These are phyloP conservation scores for Lactarius vividus DNA, from an alignment of 768 basidiomycete genomes.

Conservation along the genomic window DNA sequence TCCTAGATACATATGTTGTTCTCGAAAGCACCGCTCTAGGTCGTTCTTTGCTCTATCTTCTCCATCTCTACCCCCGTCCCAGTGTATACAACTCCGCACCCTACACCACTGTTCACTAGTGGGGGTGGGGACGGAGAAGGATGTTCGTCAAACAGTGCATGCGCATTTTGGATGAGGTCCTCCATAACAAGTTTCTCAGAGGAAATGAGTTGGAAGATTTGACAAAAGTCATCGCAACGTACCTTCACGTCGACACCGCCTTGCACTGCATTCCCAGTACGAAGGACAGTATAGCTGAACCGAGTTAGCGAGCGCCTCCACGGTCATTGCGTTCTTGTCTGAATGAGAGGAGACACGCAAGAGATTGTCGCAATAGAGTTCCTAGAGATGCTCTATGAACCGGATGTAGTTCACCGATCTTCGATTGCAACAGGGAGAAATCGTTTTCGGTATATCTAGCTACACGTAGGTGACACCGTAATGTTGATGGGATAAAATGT, in stretches of 20 bases:
- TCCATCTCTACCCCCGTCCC: neutral
- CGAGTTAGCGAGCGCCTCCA: neutral
- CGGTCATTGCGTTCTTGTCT: neutral
- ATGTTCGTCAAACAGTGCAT: neutral
- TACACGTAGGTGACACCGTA: neutral
- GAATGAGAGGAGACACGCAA: neutral
- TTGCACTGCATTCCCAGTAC: neutral
- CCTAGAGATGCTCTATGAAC: neutral
- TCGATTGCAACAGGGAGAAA: neutral
- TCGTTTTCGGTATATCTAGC: neutral
- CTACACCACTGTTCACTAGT: neutral
- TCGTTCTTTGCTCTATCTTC: neutral
- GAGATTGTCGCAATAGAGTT: neutral
- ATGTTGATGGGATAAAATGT: neutral
- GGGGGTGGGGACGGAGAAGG: neutral
- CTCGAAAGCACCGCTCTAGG: neutral
- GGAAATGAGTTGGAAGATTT: neutral
- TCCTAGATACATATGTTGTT: neutral
- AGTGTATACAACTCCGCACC: neutral
- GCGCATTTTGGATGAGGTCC: neutral
- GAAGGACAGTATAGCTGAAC: constrained; percentile 1
- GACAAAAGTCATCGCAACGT: neutral
- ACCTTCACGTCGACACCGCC: neutral
- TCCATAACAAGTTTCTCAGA: neutral
- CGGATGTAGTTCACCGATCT: neutral